These are phyloP conservation scores for Clausena lansium DNA, from an alignment of 345 rosid species.

Conservation along the genomic window DNA sequence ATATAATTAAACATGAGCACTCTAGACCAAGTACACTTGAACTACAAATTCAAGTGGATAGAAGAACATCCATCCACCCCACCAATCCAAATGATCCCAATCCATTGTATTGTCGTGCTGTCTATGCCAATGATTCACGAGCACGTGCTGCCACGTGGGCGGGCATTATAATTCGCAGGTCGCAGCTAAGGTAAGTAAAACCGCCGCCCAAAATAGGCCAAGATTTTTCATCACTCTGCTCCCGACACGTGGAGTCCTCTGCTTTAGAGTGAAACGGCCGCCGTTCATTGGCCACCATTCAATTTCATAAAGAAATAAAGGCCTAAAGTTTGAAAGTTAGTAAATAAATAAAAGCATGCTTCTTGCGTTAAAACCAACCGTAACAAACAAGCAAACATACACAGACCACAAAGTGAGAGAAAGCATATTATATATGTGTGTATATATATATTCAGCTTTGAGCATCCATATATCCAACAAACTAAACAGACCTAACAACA, in stretches of 20 bases:
- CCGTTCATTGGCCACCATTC: conserved; percentile 37
- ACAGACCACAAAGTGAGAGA: background rate
- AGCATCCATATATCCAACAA: background rate
- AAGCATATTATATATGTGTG: background rate
- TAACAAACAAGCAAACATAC: background rate
- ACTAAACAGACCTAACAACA: background rate
- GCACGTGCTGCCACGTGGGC: conserved; percentile 31
- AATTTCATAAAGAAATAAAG: background rate
- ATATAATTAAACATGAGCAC: background rate
- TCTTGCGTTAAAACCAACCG: conserved; percentile 27
- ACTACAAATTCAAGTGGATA: background rate
- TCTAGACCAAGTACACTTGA: background rate
- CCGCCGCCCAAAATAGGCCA: conserved; percentile 21
- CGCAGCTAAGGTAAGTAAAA: background rate
- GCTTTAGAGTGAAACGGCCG: conserved; percentile 28
- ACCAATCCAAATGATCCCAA: background rate
- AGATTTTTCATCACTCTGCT: conserved; percentile 12
- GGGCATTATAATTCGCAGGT: background rate
- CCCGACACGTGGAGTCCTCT: conserved; percentile 32
- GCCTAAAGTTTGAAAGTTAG: background rate
- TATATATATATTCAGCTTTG: background rate
- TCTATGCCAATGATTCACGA: conserved; percentile 1
- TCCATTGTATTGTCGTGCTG: background rate
- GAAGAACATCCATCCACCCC: background rate
- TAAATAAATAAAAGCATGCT: background rate